Evolutionary conservation across 2,329 filamentous ascomycete genomes (phyloP), one percentile per base, ranked within the genome.

Genomic region (Phyllosticta paracitricarpa): DNA sequence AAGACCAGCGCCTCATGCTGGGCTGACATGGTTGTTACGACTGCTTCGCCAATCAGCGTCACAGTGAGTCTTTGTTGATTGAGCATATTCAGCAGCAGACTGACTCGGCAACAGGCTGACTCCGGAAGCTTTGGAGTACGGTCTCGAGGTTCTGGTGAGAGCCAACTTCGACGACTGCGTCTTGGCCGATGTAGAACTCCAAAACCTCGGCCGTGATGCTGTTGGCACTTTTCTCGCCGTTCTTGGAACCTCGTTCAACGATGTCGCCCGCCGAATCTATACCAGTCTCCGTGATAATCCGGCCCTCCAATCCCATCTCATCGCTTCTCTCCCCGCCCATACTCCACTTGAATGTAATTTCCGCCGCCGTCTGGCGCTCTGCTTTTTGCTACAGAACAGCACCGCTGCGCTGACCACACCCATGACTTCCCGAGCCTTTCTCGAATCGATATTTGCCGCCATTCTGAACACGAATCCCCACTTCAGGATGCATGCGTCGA

Each of bases 321-420:
- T 91, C 10, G 73, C 79, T 19, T 78, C 80, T 53, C 78, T 93
- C 17, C 84, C 88, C 0, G 75, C 81, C 9, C 77, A 75, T 5
- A 79, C 76, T 3, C 67, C 76, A 0, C 73, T 75, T 35, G 72
- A 82, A 1, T 81, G 87, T 63, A 81, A 86, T 40, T 76, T 93
- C 28, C 82, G 86, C 33, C 81, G 87, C 10, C 78, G 86, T 35
- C 78, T 94, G 7, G 87, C 89, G 2, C 75, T 87, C 4, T 80
- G 82, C 1, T 86, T 84, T 65, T 77, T 89, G 64, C 82, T 89
- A 63, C 58, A 70, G 4, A 63, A 26, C 55, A 71, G 71, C 4
- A 63, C 60, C 66, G 24, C 58, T 66, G 5, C 69, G n/a, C 67
- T 75, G 24, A 58, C 65, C 40, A 66, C 64, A 17, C 51, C 64